Base-by-base conservation (phyloP, 768 basidiomycete species). In the Lactifluus rugatus region DNA sequence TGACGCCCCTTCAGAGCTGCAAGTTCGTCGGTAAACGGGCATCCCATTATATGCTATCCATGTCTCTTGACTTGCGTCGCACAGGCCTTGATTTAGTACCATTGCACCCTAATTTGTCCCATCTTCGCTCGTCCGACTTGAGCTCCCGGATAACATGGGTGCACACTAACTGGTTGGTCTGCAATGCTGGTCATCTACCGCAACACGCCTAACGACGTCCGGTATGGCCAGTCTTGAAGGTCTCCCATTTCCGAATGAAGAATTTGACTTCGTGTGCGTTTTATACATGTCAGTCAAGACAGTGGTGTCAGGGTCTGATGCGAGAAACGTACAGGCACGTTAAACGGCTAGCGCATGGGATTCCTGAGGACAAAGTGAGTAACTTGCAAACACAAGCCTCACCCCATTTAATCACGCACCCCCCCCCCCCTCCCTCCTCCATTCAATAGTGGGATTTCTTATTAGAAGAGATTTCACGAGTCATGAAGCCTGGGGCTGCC, bases 231-330 rank as follows among this genome's bases (percentile, higher is more conserved):
- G 86, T 67, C 72, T 89, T 25, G 83, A 87, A 55, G 74, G 74
- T 0, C 76, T 89, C 52, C 86, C 87, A 0, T 89, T 89, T 66
- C 76, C 76, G 8, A 75, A 82, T 61, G 83, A 82, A 32, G 82
- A 87, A 66, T 89, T 89, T 66, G 87, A 89, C 67, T 87, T 79
- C 67, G 83, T 89, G 84, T 87, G 70, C 66, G 84, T 72, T 19
- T 9, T 32, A 46, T n/a, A 17, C 52, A 31, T 23, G 6, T 16
- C 42, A 17, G 52, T 31, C 41, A 49, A 32, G 49, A 46, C 39
- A 8, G 32, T 17, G 11, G 14, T 17, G n/a, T 36, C 25, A 14
- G 17, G 5, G 14, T 32, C 48, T 42, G 14, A 60, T 13, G 26
- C 14, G n/a, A 37, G 28, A n/a, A n/a, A 13, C 7, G 5, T 51